Evolutionary conservation across 2,329 filamentous ascomycete species (phyloP).

Genomic region (Pseudogymnoascus sp.): DNA sequence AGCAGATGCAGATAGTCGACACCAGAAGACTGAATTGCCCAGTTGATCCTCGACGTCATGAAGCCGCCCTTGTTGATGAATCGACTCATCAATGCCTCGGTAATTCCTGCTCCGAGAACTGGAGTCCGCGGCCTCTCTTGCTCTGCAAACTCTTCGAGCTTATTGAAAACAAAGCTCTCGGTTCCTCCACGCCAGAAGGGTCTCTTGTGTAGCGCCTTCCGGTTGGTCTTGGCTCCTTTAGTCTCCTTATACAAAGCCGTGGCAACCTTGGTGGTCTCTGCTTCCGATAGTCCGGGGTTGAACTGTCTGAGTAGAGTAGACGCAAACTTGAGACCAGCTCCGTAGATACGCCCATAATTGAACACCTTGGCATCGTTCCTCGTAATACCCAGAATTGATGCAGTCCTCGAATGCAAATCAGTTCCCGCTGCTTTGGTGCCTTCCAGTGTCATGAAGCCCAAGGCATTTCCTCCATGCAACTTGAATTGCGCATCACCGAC

Average conservation of each 20-base stretch:
- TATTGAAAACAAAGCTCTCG: conserved; percentile 97
- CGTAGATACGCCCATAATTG: conserved; percentile 98
- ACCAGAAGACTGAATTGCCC: conserved; percentile 96
- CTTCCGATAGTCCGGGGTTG: conserved; percentile 75
- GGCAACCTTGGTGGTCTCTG: conserved; percentile 68
- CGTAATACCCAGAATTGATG: conserved; percentile 84
- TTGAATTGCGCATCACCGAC: conserved; percentile 92
- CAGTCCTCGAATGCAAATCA: conserved; percentile 89
- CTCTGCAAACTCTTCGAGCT: conserved; percentile 93
- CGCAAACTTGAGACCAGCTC: conserved; percentile 92
- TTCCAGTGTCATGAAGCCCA: conserved; percentile 98
- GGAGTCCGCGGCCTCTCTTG: conserved; percentile 86
- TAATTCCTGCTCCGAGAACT: conserved; percentile 89
- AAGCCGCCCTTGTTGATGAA: conserved; percentile 86
- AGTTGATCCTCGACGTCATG: conserved; percentile 94
- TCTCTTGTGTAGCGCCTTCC: conserved; percentile 62
- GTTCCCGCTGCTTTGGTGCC: conserved; percentile 91
- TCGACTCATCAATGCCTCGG: conserved; percentile 82
- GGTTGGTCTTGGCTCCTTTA: conserved; percentile 78
- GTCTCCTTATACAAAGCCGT: conserved; percentile 78
- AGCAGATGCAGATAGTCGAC: conserved; percentile 95
- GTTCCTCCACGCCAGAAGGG: conserved; percentile 94
- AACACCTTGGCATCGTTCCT: conserved; percentile 95
- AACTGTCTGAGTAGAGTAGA: conserved; percentile 86
- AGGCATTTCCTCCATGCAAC: conserved; percentile 90